phyloP scores from a whole-genome alignment of 495 filamentous ascomycete genomes.

The Hyaloscypha bicolor region DNA sequence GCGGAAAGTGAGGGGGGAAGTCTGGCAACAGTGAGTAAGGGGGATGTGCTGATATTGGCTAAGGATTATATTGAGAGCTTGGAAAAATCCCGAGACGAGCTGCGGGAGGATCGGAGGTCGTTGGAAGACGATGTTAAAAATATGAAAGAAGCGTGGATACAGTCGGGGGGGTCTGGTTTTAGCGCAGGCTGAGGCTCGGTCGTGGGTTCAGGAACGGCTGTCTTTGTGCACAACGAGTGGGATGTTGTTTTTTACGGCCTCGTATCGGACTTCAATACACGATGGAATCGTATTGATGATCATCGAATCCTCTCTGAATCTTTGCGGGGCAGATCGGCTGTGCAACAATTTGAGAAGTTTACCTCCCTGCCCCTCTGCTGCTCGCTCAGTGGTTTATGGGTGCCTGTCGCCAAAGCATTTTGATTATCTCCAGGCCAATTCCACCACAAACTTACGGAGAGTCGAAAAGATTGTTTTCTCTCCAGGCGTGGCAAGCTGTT shows the following conservation, averaged over 20 bases:
- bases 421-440: too few species aligned
- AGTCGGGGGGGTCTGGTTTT: neutral
- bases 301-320: neutral
- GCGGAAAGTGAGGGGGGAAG: neutral
- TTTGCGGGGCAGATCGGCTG: neutral
- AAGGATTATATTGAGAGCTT: conserved; percentile 13
- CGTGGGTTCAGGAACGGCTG: neutral
- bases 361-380: neutral
- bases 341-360: neutral
- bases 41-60: conserved; percentile 7
- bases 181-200: neutral
- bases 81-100: neutral
- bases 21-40: neutral
- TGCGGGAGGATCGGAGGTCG: neutral
- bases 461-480: too few species aligned
- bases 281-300: neutral
- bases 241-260: neutral
- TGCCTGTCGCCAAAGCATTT: too few species aligned
- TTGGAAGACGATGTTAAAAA: neutral
- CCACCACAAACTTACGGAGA: too few species aligned
- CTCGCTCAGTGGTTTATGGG: neutral
- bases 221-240: neutral
- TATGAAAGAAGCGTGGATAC: neutral
- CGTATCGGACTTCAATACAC: neutral
- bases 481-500: too few species aligned